Evolutionary conservation across 2,329 filamentous ascomycete species (phyloP).

Genomic region (Xylaria sp.): DNA sequence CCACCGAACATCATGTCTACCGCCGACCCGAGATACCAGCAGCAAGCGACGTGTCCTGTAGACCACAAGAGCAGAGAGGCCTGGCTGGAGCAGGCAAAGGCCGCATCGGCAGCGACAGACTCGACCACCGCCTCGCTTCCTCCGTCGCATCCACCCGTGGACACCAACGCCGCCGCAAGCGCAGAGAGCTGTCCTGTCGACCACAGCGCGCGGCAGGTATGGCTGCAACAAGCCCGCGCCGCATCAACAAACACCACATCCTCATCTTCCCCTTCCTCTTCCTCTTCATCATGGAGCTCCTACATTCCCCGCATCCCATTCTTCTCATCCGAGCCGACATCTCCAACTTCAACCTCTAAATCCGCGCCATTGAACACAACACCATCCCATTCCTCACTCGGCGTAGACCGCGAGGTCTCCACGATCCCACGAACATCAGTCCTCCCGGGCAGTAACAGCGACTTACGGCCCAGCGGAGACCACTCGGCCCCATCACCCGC

Average conservation of each 20-base stretch:
- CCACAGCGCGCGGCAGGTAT: conserved; percentile 69
- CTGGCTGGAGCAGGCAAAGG: conserved; percentile 76
- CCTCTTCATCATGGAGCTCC: conserved; percentile 51
- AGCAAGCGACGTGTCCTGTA: conserved; percentile 72
- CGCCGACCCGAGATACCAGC: conserved; percentile 33
- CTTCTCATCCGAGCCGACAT: conserved; percentile 39
- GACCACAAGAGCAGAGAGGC: conserved; percentile 87
- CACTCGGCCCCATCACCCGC: conserved; percentile 41
- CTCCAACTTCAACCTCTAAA: conserved; percentile 10
- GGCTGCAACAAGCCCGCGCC: conserved; percentile 54
- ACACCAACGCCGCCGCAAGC: conserved; percentile 20
- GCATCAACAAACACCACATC: conserved; percentile 18
- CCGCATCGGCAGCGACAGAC: conserved; percentile 47
- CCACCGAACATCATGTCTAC: conserved; percentile 26
- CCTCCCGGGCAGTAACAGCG: conserved; percentile 43
- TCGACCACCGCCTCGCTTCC: conserved; percentile 39
- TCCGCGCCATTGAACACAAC: neutral
- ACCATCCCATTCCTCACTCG: conserved; percentile 50
- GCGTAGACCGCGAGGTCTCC: conserved; percentile 74
- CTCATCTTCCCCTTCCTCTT: conserved; percentile 41
- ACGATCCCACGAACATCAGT: conserved; percentile 73
- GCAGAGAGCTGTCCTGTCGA: conserved; percentile 68
- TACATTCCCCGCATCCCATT: conserved; percentile 51
- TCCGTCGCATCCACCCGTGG: conserved; percentile 35
- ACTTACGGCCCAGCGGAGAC: conserved; percentile 20